These are phyloP conservation scores for Lepiota venenata DNA, from an alignment of 768 basidiomycete genomes.

Conservation along the genomic window DNA sequence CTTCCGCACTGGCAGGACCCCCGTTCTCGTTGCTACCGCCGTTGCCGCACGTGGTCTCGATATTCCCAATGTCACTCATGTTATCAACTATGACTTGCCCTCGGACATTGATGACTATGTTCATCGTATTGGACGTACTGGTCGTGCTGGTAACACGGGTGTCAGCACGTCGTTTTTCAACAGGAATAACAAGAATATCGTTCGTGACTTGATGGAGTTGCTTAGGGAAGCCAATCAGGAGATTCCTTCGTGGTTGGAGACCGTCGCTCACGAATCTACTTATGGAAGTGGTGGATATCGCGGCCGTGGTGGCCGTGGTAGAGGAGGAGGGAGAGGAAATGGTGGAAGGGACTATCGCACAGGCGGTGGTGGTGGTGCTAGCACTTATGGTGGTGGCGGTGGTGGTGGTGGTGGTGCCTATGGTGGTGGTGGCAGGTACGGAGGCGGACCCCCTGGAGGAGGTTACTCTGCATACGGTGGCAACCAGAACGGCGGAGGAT, in stretches of 20 bases:
- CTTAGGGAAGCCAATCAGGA: conserved; percentile 96
- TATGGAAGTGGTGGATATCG: conserved; percentile 60
- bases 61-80: conserved; percentile 98
- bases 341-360: conserved; percentile 47
- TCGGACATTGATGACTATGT: conserved; percentile 99
- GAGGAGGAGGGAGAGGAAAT: conserved; percentile 52
- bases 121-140: conserved; percentile 96
- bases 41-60: conserved; percentile 99
- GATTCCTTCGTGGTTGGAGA: conserved; percentile 87
- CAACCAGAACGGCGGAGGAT: conserved; percentile 27
- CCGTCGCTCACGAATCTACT: conserved; percentile 76
- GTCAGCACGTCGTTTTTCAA: conserved; percentile 96
- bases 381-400: conserved; percentile 26
- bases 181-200: conserved; percentile 89
- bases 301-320: conserved; percentile 56
- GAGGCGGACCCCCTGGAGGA: conserved; percentile 22
- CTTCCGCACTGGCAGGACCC: conserved; percentile 93
- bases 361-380: conserved; percentile 28
- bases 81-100: conserved; percentile 97
- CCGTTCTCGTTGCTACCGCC: conserved; percentile 96
- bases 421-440: conserved; percentile 25
- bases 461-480: conserved; percentile 24
- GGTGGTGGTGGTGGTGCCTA: conserved; percentile 24
- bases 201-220: conserved; percentile 87
- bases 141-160: conserved; percentile 98